phyloP scores from a whole-genome alignment of 768 basidiomycete species.

The Lentinula raphanica region DNA sequence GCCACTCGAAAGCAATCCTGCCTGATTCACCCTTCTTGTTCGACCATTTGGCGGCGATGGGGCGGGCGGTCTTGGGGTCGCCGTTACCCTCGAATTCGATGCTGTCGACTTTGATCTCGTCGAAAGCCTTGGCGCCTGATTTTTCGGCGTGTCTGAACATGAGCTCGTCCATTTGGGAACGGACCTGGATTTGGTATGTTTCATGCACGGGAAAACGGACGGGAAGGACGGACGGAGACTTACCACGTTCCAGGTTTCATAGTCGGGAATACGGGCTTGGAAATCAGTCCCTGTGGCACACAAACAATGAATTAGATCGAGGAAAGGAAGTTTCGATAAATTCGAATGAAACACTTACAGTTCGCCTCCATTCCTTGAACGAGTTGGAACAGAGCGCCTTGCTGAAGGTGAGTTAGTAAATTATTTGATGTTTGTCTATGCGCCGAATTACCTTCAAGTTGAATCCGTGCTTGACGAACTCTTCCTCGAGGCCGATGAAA shows the following conservation, averaged over 20 bases:
- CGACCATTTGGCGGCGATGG: conserved; percentile 48
- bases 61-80: conserved; percentile 21
- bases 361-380: conserved; percentile 57
- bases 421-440: background rate
- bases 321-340: background rate
- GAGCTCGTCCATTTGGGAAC: conserved; percentile 58
- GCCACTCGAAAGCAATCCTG: conserved; percentile 57
- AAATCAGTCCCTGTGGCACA: conserved; percentile 49
- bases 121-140: conserved; percentile 48
- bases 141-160: conserved; percentile 50
- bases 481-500: conserved; percentile 54
- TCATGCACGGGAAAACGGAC: background rate
- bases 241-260: conserved; percentile 60
- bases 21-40: conserved; percentile 22
- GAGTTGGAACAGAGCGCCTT: conserved; percentile 61
- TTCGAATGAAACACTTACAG: conserved; percentile 16
- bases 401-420: conserved; percentile 26
- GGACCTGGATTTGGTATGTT: conserved; percentile 29
- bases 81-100: conserved; percentile 38
- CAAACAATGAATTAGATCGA: background rate
- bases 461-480: conserved; percentile 46
- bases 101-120: conserved; percentile 48
- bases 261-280: conserved; percentile 45
- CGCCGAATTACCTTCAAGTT: conserved; percentile 36
- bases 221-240: conserved; percentile 14